Evolutionary conservation across 306 rosid species (phyloP).

Genomic region (Acacia melanoxylon): DNA sequence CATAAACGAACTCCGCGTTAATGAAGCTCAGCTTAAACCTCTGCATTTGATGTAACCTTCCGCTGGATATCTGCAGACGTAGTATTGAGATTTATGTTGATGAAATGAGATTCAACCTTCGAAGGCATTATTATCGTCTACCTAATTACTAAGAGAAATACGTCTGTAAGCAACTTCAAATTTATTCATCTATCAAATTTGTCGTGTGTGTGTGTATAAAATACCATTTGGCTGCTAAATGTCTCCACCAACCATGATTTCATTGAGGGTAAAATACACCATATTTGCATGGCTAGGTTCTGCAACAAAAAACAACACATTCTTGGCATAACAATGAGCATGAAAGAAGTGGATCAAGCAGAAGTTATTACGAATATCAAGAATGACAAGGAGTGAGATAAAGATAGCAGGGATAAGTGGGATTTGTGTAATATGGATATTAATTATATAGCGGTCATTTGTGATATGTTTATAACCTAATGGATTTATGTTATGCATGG

Average conservation of each 20-base stretch:
- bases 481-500: background rate
- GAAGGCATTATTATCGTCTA: background rate
- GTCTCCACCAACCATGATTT: conserved; percentile 9
- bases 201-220: background rate
- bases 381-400: background rate
- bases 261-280: conserved; percentile 1
- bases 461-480: too few relatives aligned
- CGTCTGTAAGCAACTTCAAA: conserved; percentile 17
- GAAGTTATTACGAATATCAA: background rate
- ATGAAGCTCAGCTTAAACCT: background rate
- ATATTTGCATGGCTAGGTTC: background rate
- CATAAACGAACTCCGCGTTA: background rate
- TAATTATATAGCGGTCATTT: background rate
- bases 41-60: background rate
- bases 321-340: background rate
- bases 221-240: conserved; percentile 1
- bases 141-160: conserved; percentile 8
- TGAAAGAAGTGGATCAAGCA: background rate
- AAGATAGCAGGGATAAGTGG: background rate
- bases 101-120: background rate
- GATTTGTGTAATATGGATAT: background rate
- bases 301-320: background rate
- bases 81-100: background rate
- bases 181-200: background rate
- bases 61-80: background rate